Conservation (phyloP, 2,329 filamentous ascomycete species). For the Exophiala spinifera region DNA sequence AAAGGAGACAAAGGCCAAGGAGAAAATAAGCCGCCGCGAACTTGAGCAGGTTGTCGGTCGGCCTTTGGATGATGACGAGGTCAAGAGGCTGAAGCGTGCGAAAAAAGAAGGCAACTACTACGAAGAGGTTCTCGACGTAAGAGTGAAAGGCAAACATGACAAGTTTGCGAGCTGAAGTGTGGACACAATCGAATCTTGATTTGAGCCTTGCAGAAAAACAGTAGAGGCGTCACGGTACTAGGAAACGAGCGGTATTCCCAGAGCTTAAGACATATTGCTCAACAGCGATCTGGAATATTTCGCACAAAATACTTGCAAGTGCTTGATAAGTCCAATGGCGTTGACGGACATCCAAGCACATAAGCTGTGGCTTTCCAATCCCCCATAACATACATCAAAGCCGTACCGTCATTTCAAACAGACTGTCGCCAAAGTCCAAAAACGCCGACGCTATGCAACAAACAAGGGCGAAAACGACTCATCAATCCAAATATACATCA, state of each 20-base stretch:
- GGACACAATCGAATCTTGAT: neutral
- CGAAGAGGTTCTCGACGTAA: slow-evolving; percentile 78
- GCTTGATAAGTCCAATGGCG: neutral
- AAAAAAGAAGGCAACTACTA: slow-evolving; percentile 85
- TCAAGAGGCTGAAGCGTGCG: slow-evolving; percentile 76
- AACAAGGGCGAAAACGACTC: neutral
- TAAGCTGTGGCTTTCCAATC: slow-evolving; percentile 1
- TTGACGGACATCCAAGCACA: neutral
- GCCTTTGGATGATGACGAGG: slow-evolving; percentile 77
- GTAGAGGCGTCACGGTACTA: too few relatives aligned
- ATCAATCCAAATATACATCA: neutral
- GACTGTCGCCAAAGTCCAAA: neutral
- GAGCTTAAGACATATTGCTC: too few relatives aligned
- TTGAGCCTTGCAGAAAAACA: neutral
- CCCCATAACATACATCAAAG: slow-evolving; percentile 9
- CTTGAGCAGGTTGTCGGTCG: slow-evolving; percentile 77
- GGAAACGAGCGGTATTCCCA: too few relatives aligned
- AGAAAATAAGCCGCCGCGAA: slow-evolving; percentile 83
- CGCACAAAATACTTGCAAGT: neutral
- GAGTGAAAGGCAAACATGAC: slow-evolving; percentile 90
- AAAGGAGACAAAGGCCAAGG: slow-evolving; percentile 77
- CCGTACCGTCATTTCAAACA: neutral
- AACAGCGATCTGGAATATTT: neutral
- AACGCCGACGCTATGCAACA: slow-evolving; percentile 21
- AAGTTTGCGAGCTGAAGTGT: slow-evolving; percentile 57